Evolutionary conservation across 176 grass and related monocot species (phyloP), one percentile per base, ranked within the genome.

Genomic region (Eleusine coracana): DNA sequence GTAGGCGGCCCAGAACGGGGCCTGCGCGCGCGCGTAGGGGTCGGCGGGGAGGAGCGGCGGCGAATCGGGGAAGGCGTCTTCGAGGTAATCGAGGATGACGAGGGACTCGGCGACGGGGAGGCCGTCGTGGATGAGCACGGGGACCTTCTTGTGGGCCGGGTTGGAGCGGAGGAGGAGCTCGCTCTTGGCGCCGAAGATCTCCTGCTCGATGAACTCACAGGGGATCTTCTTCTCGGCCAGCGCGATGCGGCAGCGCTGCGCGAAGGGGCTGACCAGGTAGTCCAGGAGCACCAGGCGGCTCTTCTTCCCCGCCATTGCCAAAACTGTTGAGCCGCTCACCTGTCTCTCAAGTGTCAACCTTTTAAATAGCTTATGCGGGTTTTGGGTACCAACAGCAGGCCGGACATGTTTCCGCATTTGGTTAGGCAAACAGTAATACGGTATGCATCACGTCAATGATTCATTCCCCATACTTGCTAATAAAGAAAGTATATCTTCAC

Each of bases 81-180:
- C 93, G 62, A 95, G 31, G 80, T 95, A 95, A 3, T 78, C 0
- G 34, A 96, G 18, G 77, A 92, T 90, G 83, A 82, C 0, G 71
- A 92, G 80, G 10, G 93, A 96, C 71, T 92, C 93, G 77, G 45
- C 76, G 13, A 92, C 3, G 21, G 66, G 25, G 20, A 50, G 78
- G 18, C 88, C 86, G 51, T 4, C 67, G 75, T 96, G 90, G 61
- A 96, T 38, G 42, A 96, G 85, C 0, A 96, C 86, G 1, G 93
- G 93, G 59, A 96, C 48, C 74, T 92, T 92, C 88, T 93, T 93
- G 80, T 92, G 72, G 20, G 93, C 20, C 7, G 94, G 91, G 77
- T 94, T 97, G 84, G 87, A 84, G 9, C 82, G 76, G 18, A 94
- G 80, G 42, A 97, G 79, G 39, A 92, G 83, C 7, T 87, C 82